A percentile compares a stretch with the other conserved stretches of the same genome.
Conservation (phyloP, 140 eudicot genomes). For the Ambrosia hybrid region DNA sequence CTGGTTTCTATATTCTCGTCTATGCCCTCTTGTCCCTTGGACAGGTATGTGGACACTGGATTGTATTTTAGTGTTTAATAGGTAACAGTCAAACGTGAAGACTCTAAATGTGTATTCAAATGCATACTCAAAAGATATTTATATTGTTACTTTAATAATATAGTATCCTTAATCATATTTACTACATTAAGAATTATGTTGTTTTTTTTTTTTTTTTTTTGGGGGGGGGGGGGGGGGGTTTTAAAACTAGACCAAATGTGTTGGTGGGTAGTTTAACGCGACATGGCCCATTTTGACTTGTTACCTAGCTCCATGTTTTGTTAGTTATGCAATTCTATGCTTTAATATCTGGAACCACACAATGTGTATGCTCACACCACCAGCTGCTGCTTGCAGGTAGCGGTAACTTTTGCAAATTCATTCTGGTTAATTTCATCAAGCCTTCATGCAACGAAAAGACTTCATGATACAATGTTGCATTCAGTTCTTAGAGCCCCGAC, state of each 20-base stretch:
- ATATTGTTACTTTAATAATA: not conserved
- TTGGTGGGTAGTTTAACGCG: too few species aligned
- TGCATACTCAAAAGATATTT: not conserved
- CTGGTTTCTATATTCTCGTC: conserved; percentile 61
- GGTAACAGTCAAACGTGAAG: not conserved
- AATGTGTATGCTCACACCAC: too few species aligned
- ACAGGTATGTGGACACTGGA: conserved; percentile 51
- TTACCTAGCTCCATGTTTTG: not conserved
- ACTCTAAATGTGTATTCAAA: not conserved
- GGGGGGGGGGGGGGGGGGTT: too few species aligned
- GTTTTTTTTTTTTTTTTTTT: too few species aligned
- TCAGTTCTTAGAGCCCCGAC: conserved; percentile 93
- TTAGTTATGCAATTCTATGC: not conserved
- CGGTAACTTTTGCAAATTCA: conserved; percentile 75
- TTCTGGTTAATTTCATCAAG: conserved; percentile 93
- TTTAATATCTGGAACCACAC: too few species aligned
- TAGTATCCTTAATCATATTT: not conserved
- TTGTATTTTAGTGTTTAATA: not conserved
- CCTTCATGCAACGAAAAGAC: conserved; percentile 77
- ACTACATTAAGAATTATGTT: not conserved
- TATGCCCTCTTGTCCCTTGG: conserved; percentile 78
- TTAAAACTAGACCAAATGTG: too few species aligned
- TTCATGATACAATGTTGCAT: conserved; percentile 79
- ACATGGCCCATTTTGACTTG: not conserved
- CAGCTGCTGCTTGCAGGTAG: conserved; percentile 51